These are phyloP conservation scores for Puccinia hordei DNA, from an alignment of 1,284 basidiomycete genomes.

Conservation along the genomic window DNA sequence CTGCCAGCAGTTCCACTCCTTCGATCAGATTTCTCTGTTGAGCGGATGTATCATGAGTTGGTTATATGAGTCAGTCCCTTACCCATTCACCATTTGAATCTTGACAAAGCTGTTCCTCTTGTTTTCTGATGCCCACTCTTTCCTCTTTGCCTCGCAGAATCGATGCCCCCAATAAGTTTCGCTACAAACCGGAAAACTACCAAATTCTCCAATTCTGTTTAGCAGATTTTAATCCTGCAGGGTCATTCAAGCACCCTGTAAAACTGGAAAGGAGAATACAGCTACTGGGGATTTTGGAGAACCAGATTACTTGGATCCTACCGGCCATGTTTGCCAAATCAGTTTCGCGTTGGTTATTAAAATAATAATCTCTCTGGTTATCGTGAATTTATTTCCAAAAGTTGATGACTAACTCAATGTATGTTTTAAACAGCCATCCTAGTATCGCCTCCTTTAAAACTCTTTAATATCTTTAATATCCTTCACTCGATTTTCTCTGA, in stretches of 20 bases:
- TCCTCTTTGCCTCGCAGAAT: background rate
- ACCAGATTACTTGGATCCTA: background rate
- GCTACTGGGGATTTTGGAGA: conserved; percentile 1
- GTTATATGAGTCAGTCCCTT: conserved; percentile 32
- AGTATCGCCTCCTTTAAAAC: conserved; percentile 14
- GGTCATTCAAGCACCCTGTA: background rate
- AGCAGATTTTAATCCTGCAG: conserved; percentile 25
- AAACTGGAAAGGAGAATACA: background rate
- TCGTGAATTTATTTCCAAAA: background rate
- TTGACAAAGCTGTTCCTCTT: background rate
- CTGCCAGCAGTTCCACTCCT: background rate
- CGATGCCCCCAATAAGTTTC: conserved; percentile 35
- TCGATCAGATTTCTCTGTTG: background rate
- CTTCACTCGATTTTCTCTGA: conserved; percentile 17
- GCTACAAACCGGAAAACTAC: conserved; percentile 47
- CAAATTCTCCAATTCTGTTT: conserved; percentile 28
- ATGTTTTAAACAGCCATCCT: background rate
- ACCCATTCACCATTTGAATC: background rate
- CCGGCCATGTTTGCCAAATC: conserved; percentile 7
- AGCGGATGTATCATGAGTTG: conserved; percentile 31
- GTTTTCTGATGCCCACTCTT: background rate
- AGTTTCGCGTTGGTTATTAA: conserved; percentile 5
- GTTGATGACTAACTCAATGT: background rate
- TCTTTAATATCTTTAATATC: background rate
- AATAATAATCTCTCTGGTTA: background rate